Conservation (phyloP, 495 filamentous ascomycete genomes). For the Hypoxylon crocopeplum region DNA sequence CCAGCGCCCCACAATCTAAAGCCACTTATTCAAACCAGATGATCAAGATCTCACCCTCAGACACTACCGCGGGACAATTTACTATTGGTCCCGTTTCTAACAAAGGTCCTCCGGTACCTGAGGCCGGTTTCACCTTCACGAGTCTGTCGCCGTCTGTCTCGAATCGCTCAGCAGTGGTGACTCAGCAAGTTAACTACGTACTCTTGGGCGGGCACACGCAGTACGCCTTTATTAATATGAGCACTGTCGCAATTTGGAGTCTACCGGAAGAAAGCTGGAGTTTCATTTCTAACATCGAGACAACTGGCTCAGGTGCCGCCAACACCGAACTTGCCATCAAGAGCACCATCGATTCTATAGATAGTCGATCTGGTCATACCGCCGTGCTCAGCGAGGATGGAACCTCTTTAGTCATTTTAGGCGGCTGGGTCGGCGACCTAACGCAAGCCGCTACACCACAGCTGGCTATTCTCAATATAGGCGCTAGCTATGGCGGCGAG, state of each 20-base stretch:
- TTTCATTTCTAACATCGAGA: constrained; percentile 62
- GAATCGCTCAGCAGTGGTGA: constrained; percentile 64
- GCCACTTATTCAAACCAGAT: constrained; percentile 82
- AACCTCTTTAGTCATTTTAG: constrained; percentile 73
- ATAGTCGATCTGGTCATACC: constrained; percentile 86
- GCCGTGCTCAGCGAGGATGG: constrained; percentile 81
- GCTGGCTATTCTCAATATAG: constrained; percentile 75
- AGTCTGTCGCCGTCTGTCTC: constrained; percentile 61
- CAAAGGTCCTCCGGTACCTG: constrained; percentile 67
- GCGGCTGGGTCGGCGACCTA: constrained; percentile 89
- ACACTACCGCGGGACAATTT: constrained; percentile 26
- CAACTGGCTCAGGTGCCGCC: constrained; percentile 54
- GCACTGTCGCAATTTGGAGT: constrained; percentile 83
- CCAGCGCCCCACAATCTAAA: constrained; percentile 61
- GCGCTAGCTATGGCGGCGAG: constrained; percentile 69
- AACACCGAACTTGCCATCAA: constrained; percentile 40
- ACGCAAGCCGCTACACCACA: constrained; percentile 78
- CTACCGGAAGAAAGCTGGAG: constrained; percentile 86
- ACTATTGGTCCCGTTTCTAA: constrained; percentile 33
- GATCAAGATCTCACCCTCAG: constrained; percentile 62
- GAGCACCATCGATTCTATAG: constrained; percentile 52
- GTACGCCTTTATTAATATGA: constrained; percentile 90
- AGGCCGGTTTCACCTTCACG: constrained; percentile 88
- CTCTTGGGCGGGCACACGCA: constrained; percentile 87
- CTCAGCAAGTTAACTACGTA: constrained; percentile 76